These are phyloP conservation scores for Aquilaria malaccensis DNA, from an alignment of 345 rosid species.

Conservation along the genomic window DNA sequence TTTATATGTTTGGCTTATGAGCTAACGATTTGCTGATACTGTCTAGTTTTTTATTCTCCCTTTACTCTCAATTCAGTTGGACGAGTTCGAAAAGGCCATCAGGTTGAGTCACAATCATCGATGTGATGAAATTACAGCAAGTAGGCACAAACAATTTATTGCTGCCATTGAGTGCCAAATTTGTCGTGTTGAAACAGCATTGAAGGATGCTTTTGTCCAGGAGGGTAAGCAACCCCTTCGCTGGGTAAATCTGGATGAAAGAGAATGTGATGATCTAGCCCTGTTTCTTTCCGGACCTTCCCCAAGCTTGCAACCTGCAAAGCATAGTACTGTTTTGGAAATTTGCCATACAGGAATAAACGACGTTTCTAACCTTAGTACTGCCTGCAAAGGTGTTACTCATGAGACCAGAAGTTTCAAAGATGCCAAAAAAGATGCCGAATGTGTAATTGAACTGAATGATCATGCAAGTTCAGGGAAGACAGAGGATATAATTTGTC, in stretches of 20 bases:
- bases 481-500: conserved; percentile 22
- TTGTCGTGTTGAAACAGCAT: conserved; percentile 43
- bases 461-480: conserved; percentile 29
- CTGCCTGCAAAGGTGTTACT: conserved; percentile 26
- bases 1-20: neutral
- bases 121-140: conserved; percentile 38
- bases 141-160: conserved; percentile 69
- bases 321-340: conserved; percentile 21
- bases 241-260: conserved; percentile 70
- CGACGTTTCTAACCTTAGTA: conserved; percentile 16
- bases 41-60: neutral
- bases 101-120: conserved; percentile 49
- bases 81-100: conserved; percentile 79
- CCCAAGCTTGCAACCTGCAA: conserved; percentile 20
- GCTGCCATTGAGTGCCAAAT: conserved; percentile 67
- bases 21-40: neutral
- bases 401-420: conserved; percentile 17
- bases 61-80: conserved; percentile 46
- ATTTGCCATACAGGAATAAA: conserved; percentile 23
- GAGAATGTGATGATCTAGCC: conserved; percentile 81
- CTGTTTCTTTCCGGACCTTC: conserved; percentile 66
- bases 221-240: conserved; percentile 63
- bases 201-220: conserved; percentile 41
- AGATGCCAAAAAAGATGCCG: conserved; percentile 28
- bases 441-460: conserved; percentile 29